Conservation (phyloP, 805 yeast genomes). For the Metschnikowia sp. region DNA sequence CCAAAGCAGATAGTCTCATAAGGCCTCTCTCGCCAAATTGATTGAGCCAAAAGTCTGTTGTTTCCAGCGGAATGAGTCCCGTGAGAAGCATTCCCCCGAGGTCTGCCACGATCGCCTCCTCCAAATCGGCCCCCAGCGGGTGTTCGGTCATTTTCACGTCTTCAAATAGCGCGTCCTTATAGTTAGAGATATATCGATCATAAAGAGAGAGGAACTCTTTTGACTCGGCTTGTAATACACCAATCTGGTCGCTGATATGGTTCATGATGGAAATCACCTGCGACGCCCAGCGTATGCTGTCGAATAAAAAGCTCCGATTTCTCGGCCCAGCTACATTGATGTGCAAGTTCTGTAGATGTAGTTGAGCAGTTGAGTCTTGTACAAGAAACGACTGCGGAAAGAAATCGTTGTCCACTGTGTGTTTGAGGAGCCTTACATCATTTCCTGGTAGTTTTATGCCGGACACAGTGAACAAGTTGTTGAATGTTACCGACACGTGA, state of each 20-base stretch:
- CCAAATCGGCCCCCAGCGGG: slow-evolving; percentile 16
- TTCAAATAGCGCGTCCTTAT: slow-evolving; percentile 25
- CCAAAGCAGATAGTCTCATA: slow-evolving; percentile 51
- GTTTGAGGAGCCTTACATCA: slow-evolving; percentile 15
- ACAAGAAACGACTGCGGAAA: slow-evolving; percentile 28
- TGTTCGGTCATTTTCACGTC: slow-evolving; percentile 25
- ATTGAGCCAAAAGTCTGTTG: slow-evolving; percentile 60
- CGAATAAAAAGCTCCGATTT: slow-evolving; percentile 16
- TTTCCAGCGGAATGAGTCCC: slow-evolving; percentile 47
- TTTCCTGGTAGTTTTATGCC: slow-evolving; percentile 21
- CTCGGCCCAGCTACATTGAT: slow-evolving; percentile 8
- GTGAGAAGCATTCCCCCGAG: slow-evolving; percentile 50
- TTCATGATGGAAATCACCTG: slow-evolving; percentile 25
- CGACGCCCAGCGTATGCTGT: slow-evolving; percentile 24
- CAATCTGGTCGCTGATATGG: slow-evolving; percentile 23
- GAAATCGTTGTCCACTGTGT: slow-evolving; percentile 22
- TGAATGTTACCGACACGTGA: slow-evolving; percentile 28
- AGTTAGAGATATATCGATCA: slow-evolving; percentile 34
- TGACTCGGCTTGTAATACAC: slow-evolving; percentile 19
- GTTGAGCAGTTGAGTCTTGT: slow-evolving; percentile 5
- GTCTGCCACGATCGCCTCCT: slow-evolving; percentile 16
- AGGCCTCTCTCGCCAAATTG: slow-evolving; percentile 66
- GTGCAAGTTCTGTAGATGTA: slow-evolving; percentile 17
- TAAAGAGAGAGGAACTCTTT: slow-evolving; percentile 23
- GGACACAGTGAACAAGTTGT: slow-evolving; percentile 28